Conservation (phyloP, 805 yeast species). For the Cyberlindnera nakhonratchasimensis region DNA sequence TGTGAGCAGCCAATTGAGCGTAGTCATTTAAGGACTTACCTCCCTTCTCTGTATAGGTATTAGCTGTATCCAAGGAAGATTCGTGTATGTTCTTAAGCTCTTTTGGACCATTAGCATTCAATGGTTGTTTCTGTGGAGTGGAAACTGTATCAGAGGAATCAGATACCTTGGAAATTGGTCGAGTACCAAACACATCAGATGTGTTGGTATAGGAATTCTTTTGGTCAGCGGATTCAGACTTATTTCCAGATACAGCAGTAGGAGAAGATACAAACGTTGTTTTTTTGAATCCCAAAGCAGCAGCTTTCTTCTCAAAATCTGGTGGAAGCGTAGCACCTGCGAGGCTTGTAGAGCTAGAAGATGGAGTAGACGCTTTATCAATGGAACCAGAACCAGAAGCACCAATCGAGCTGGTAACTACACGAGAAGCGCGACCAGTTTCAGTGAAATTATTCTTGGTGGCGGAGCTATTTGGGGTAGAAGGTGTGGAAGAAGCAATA, state of each 20-base stretch:
- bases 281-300: not conserved
- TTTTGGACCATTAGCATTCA: no score
- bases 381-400: conserved; percentile 1
- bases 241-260: not conserved
- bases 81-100: no score
- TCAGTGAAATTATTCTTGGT: no score
- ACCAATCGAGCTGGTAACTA: not conserved
- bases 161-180: no score
- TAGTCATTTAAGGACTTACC: conserved; percentile 11
- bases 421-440: no score
- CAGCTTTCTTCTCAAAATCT: conserved; percentile 23
- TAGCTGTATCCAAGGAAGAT: conserved; percentile 9
- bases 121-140: no score
- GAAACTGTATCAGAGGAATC: no score
- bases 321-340: conserved; percentile 28
- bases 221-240: not conserved
- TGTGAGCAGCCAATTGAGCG: conserved; percentile 19
- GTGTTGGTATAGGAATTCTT: not conserved
- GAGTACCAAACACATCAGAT: no score
- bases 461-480: no score
- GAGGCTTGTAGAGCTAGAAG: conserved; percentile 12
- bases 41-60: conserved; percentile 8
- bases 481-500: no score
- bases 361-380: conserved; percentile 10
- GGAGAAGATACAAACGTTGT: not conserved